Conservation (phyloP, 257 asterid genomes). For the Solanum ossicruentum region DNA sequence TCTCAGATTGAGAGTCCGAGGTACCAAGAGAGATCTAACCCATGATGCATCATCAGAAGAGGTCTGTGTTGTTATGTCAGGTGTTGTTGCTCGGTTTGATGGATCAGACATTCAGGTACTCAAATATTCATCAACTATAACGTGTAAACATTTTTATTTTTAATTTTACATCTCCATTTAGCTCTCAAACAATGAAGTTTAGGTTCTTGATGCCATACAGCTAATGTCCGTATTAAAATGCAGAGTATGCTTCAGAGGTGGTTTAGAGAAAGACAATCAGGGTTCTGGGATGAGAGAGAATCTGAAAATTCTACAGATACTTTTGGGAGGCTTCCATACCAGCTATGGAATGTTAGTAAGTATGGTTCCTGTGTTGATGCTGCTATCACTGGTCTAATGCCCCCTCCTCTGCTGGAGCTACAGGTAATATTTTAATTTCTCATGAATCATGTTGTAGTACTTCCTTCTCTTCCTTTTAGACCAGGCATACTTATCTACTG, state of each 20-base stretch:
- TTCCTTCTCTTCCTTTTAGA: background rate
- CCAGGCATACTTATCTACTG: background rate
- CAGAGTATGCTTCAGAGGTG: slow-evolving; percentile 60
- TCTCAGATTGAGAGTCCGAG: slow-evolving; percentile 74
- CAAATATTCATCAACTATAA: background rate
- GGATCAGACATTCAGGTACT: slow-evolving; percentile 88
- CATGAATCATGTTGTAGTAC: background rate
- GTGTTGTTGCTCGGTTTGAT: slow-evolving; percentile 76
- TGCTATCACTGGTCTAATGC: slow-evolving; percentile 92
- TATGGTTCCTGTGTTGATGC: slow-evolving; percentile 85
- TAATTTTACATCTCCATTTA: background rate
- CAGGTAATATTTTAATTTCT: slow-evolving; percentile 36
- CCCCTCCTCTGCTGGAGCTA: slow-evolving; percentile 90
- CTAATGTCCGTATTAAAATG: slow-evolving; percentile 3
- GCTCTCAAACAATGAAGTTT: background rate
- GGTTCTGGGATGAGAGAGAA: slow-evolving; percentile 35
- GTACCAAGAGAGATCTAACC: slow-evolving; percentile 45
- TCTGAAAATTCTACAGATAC: slow-evolving; percentile 31
- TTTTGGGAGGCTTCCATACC: slow-evolving; percentile 58
- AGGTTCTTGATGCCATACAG: background rate
- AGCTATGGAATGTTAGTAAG: slow-evolving; percentile 79
- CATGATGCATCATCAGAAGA: slow-evolving; percentile 62
- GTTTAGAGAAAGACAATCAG: slow-evolving; percentile 40
- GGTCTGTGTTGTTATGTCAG: slow-evolving; percentile 78
- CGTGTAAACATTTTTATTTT: background rate